Evolutionary conservation across 306 rosid species (phyloP), one percentile per base, ranked within the genome.

Genomic region (Vachellia pachyceras): DNA sequence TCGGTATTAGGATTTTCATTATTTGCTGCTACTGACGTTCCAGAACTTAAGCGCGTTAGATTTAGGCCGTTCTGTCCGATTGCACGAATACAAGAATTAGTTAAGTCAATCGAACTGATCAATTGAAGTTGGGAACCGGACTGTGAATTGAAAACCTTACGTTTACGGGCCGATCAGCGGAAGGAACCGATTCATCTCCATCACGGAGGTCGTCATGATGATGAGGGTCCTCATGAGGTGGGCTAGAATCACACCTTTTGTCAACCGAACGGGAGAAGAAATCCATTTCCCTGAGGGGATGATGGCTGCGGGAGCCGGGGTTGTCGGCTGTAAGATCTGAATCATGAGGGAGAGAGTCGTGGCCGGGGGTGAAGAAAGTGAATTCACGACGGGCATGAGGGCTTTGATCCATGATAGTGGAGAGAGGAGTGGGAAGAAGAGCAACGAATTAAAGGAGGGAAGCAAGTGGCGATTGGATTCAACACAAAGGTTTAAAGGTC

Each of bases 231-330:
- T 33, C 20, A 25, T 15, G 55, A 1, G 36, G 58, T 18, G 9
- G 58, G 10, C 36, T 25, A 3, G 50, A n/a, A 39, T 35, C 49
- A 18, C 17, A 58, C 72, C 20, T n/a, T 7, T 39, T 37, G 15
- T 52, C 33, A 54, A 41, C 18, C 0, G 71, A 10, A 60, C 54
- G 50, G 9, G 83, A 73, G 81, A 87, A 87, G 85, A 87, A 83
- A 75, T 87, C 85, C 84, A 85, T 39, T 80, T 85, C 90, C 49
- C 77, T 85, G 85, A 88, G 65, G 8, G 80, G 76, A 77, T 72
- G 65, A 58, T 15, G 52, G 36, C 7, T 13, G 36, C 11, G 55
- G 42, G 6, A 35, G 6, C 13, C 5, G 57, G 42, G 23, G 33
- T 63, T 54, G 60, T 39, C 20, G 10, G 55, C 23, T 17, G 10